Percentiles rank a stretch among this genome's conserved stretches.
Evolutionary conservation across 495 filamentous ascomycete species (phyloP).

Genomic region (Staphylotrichum longicolle): DNA sequence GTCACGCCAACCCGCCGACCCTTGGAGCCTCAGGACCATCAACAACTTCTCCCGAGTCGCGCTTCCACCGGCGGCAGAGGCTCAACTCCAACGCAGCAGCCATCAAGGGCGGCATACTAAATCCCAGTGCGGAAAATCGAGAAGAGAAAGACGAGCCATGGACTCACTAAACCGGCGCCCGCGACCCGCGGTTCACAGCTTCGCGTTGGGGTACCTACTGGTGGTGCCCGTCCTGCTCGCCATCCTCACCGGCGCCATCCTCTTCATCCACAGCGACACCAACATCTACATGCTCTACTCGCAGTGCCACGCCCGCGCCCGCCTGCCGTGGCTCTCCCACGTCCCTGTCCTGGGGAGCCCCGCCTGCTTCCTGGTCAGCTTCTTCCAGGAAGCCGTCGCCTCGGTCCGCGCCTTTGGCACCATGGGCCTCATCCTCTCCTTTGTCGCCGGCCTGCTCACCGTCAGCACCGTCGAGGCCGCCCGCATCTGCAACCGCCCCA

Average conservation of each 20-base stretch:
- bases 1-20: neutral
- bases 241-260: conserved; percentile 27
- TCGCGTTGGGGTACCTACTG: conserved; percentile 25
- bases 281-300: conserved; percentile 43
- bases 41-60: neutral
- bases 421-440: conserved; percentile 33
- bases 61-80: conserved; percentile 3
- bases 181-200: neutral
- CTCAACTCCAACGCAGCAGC: neutral
- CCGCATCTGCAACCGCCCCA: conserved; percentile 37
- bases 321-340: conserved; percentile 35
- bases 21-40: neutral
- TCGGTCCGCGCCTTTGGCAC: conserved; percentile 28
- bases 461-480: conserved; percentile 40
- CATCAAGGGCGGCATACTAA: neutral
- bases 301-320: conserved; percentile 43
- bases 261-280: conserved; percentile 37
- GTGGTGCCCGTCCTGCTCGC: conserved; percentile 35
- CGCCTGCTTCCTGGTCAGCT: conserved; percentile 41
- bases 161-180: conserved; percentile 1
- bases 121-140: neutral
- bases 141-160: neutral
- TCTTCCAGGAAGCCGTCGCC: conserved; percentile 36
- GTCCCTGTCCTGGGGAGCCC: conserved; percentile 38
- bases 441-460: conserved; percentile 38